phyloP scores from a whole-genome alignment of 805 yeast genomes.

The Lachancea fermentati region DNA sequence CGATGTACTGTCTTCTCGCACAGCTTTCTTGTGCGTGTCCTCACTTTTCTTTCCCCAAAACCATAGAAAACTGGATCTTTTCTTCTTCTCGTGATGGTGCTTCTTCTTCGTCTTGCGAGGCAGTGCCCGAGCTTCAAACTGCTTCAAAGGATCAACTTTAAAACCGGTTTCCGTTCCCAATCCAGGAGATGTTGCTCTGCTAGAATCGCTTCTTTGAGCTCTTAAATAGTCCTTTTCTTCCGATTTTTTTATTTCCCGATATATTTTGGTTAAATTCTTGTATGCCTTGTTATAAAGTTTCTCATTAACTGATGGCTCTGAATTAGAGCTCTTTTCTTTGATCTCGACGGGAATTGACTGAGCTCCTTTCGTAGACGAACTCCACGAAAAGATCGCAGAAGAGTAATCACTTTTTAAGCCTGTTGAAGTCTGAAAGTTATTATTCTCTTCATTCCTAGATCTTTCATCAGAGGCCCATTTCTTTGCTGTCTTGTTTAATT shows the following conservation, averaged over 20 bases:
- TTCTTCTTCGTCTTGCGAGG: conserved; percentile 21
- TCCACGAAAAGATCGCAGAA: conserved; percentile 30
- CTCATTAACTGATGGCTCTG: conserved; percentile 14
- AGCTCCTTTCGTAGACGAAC: conserved; percentile 14
- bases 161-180: conserved; percentile 8
- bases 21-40: neutral
- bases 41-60: conserved; percentile 18
- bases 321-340: neutral
- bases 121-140: conserved; percentile 24
- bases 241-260: conserved; percentile 5
- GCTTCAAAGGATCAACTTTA: conserved; percentile 28
- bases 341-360: neutral
- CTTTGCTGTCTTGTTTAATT: conserved; percentile 11
- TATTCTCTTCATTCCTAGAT: conserved; percentile 7
- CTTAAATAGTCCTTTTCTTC: neutral
- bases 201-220: neutral
- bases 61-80: conserved; percentile 23
- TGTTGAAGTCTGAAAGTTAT: conserved; percentile 7
- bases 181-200: neutral
- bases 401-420: conserved; percentile 18
- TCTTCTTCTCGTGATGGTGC: conserved; percentile 15
- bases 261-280: conserved; percentile 6
- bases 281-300: conserved; percentile 13
- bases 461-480: conserved; percentile 24
- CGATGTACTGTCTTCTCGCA: neutral